phyloP scores from a whole-genome alignment of 805 yeast species.

The Cyberlindnera xylosilytica region DNA sequence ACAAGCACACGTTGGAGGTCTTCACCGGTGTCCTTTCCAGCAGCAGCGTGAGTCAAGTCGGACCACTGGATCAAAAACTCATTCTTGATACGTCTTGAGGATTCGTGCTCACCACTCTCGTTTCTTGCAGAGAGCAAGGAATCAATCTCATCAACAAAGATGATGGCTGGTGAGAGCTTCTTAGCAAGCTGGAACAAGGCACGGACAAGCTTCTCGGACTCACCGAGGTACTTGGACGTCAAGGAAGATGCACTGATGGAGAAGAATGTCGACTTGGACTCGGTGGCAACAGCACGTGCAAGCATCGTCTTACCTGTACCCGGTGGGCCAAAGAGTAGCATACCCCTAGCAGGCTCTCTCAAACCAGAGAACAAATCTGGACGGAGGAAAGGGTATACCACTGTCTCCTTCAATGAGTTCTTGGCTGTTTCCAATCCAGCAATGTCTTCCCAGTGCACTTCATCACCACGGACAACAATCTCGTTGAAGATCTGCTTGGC shows the following conservation, averaged over 20 bases:
- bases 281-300: conserved; percentile 96
- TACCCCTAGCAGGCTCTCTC: conserved; percentile 94
- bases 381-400: conserved; percentile 91
- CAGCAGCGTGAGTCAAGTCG: conserved; percentile 84
- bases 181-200: conserved; percentile 85
- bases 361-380: conserved; percentile 91
- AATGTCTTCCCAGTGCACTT: conserved; percentile 93
- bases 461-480: conserved; percentile 87
- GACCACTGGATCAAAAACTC: conserved; percentile 97
- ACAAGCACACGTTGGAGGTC: conserved; percentile 65
- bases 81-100: conserved; percentile 86
- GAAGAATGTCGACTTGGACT: conserved; percentile 90
- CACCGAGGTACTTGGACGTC: conserved; percentile 79
- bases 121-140: conserved; percentile 81
- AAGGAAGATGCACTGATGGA: conserved; percentile 88
- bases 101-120: conserved; percentile 73
- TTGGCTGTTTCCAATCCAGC: conserved; percentile 91
- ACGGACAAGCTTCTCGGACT: conserved; percentile 87
- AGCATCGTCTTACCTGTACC: conserved; percentile 99
- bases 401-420: conserved; percentile 86
- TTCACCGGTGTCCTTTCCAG: conserved; percentile 43
- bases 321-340: conserved; percentile 96
- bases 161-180: conserved; percentile 87
- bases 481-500: conserved; percentile 87
- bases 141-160: conserved; percentile 95